Evolutionary conservation across 306 rosid species (phyloP), one percentile per base, ranked within the genome.

Genomic region (Quercus suber): DNA sequence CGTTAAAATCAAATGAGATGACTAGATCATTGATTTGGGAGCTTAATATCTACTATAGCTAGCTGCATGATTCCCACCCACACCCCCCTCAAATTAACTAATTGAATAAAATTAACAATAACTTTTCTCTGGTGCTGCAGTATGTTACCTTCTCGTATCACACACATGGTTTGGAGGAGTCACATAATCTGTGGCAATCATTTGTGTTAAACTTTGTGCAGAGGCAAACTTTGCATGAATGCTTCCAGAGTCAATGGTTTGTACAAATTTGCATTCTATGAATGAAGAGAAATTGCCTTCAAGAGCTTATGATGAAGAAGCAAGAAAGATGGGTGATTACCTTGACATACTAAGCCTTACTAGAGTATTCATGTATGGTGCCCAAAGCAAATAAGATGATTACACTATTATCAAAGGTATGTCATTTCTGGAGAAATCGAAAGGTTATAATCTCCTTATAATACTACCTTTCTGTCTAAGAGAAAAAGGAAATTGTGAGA

Each of bases 121-220:
- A 69, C 74, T 79, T 72, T 58, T 72, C 49, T 84, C 78, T 85
- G 89, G 95, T 59, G 89, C 89, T 84, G 91, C 97, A 76, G 93
- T 89, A 79, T 87, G 88, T 79, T 90, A 89, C 88, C 95, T 93
- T 82, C 91, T 88, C 78, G 83, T 93, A 76, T 93, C 97, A 18
- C 98, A 93, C 86, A 93, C 97, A 6, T 93, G 97, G 56, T 91
- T 91, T 85, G 98, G 98, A 78, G 98, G 97, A 87, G 95, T 89
- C 23, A 86, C 93, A 69, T 93, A 91, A 0, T 49, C 4, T 83
- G 93, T 91, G 97, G 92, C 97, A 45, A 86, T 93, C 35, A 81
- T 84, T 74, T 93, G 97, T 84, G 81, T 84, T 70, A 93, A 90
- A 82, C 85, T 89, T 52, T 83, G 86, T 49, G 92, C 88, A 69